These are phyloP conservation scores for Ephemerocybe angulata DNA, from an alignment of 768 basidiomycete genomes.

Conservation along the genomic window DNA sequence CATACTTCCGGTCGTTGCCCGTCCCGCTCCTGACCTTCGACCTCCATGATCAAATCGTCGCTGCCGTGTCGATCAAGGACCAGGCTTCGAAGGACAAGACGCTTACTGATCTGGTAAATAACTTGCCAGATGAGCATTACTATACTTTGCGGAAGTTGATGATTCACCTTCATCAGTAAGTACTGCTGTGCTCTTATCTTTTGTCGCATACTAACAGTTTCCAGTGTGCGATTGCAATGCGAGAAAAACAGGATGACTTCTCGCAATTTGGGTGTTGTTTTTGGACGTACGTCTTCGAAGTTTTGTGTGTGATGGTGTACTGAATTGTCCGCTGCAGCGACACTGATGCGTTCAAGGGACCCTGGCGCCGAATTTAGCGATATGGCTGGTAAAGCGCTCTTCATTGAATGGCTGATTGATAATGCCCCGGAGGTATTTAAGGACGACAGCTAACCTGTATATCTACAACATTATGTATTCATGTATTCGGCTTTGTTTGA, in stretches of 20 bases:
- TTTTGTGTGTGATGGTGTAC: not conserved
- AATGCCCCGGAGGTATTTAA: constrained; percentile 64
- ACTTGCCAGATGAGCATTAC: constrained; percentile 85
- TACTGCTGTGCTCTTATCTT: constrained; percentile 6
- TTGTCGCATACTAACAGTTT: constrained; percentile 22
- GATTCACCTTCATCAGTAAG: constrained; percentile 83
- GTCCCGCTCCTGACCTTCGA: constrained; percentile 87
- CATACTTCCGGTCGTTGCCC: constrained; percentile 91
- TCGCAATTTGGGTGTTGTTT: constrained; percentile 93
- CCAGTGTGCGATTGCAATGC: constrained; percentile 58
- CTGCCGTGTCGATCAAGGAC: constrained; percentile 70
- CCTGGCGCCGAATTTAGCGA: constrained; percentile 90
- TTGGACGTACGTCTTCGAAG: constrained; percentile 86
- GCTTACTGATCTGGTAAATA: constrained; percentile 64
- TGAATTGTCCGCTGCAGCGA: constrained; percentile 53
- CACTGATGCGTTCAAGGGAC: constrained; percentile 87
- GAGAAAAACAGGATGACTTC: constrained; percentile 90
- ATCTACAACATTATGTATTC: constrained; percentile 8
- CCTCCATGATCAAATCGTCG: constrained; percentile 86
- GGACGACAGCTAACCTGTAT: constrained; percentile 16
- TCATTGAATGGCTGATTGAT: constrained; percentile 93
- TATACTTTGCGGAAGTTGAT: constrained; percentile 78
- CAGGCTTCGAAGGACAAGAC: constrained; percentile 51
- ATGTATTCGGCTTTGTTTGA: not conserved
- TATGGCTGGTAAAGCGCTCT: constrained; percentile 94